These are phyloP conservation scores for Puccinellia tenuiflora DNA, from an alignment of 176 grass and related monocot species.

Conservation along the genomic window DNA sequence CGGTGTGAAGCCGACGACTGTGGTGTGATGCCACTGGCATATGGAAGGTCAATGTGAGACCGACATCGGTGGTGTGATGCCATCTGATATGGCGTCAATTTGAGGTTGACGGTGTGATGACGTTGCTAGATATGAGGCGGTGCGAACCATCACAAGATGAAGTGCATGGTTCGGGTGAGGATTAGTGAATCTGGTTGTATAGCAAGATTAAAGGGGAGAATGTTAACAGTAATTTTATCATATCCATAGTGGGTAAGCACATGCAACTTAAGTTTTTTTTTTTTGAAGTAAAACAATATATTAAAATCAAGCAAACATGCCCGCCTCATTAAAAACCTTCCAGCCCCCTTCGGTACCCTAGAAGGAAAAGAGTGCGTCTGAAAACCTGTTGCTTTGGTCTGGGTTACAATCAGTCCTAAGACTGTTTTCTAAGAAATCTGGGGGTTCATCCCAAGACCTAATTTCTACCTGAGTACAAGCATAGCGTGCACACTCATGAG, in stretches of 20 bases:
- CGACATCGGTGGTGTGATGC: neutral
- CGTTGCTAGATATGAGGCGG: neutral
- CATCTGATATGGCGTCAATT: neutral
- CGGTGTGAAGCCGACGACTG: neutral
- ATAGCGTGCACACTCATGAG: no score
- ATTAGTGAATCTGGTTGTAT: neutral
- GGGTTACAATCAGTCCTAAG: no score
- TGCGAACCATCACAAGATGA: neutral
- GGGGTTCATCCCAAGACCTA: no score
- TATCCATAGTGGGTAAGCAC: neutral
- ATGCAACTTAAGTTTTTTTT: neutral
- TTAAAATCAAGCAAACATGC: no score
- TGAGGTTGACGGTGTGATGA: neutral
- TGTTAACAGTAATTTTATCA: neutral
- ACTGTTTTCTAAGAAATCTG: no score
- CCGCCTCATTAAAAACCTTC: no score
- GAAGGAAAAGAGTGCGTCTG: no score
- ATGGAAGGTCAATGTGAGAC: neutral
- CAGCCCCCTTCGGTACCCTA: no score
- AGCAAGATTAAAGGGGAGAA: neutral
- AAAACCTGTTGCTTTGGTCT: no score
- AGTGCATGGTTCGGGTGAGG: neutral
- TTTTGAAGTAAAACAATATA: no score
- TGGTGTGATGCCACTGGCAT: no score
- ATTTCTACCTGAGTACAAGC: no score